Base-by-base conservation (phyloP, 257 asterid species). In the Nicotiana noctiflora region DNA sequence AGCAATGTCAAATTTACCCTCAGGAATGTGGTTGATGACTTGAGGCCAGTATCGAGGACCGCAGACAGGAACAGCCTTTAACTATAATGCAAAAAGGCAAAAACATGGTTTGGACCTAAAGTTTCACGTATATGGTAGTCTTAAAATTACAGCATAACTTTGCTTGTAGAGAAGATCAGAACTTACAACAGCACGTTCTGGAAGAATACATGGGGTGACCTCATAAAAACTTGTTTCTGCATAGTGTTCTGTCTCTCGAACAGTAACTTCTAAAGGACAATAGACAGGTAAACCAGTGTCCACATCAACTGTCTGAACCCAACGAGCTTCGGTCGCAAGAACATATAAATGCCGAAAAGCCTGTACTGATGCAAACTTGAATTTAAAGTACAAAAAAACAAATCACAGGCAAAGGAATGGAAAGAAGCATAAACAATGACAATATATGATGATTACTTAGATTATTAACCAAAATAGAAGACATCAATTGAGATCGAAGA, bases 41-140 rank as follows among this genome's bases (percentile, higher is more conserved):
- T 93, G 97, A 84, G 99, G 91, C 99, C 99, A 95, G 88, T 95
- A 95, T 66, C 99, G 96, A 83, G 99, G 99, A 84, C 99, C 99
- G 89, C 99, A 95, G 68, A 95, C 97, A 77, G 95, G 95, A 85
- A 95, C 97, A 68, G 93, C 81, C 89, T 95, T 95, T 86, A 95
- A 88, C 99, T 95, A 91, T 86, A 85, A 62, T 79, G 80, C 68
- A 81, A 40, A 84, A 68, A 79, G 46, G 61, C 61, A 84, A 84
- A 37, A 78, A 79, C 32, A 17, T 49, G 76, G 82, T 32, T 79
- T 80, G 11, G 23, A 70, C 61, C 49, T 57, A n/a, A 31, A 19
- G 57, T 68, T 70, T 70, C 77, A 65, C 5, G 65, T 18, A 49
- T 55, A n/a, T n/a, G n/a, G n/a, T n/a, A n/a, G n/a, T n/a, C n/a